Base-by-base conservation (phyloP, 177 flowering plant species). In the Vitis hybrid region DNA sequence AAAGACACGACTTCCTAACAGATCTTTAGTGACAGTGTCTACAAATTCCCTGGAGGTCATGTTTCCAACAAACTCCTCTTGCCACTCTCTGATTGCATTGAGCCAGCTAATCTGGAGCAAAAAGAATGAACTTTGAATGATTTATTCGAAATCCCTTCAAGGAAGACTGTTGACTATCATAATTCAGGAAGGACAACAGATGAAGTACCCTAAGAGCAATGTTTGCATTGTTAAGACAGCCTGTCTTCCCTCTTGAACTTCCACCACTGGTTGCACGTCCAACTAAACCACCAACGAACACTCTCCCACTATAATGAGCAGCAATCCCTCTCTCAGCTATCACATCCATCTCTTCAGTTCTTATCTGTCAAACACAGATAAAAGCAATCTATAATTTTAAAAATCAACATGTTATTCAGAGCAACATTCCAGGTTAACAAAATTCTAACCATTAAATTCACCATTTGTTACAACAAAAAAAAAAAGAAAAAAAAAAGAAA, bases 11-110 rank as follows among this genome's bases (percentile, higher is more conserved):
- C 98, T 95, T 47, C 99, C 98, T 74, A 95, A 78, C 59, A 93
- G 86, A 82, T 95, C 99, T 76, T 90, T 86, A 31, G 94, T 95
- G 71, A 95, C 70, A 38, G 96, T 89, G 60, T 95, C 99, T 6
- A 95, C 99, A 79, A 95, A 95, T 80, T 95, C 99, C 75, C 99
- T 89, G 56, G 99, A 95, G 75, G 86, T 93, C 99, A 95, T 95
- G 78, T 92, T 95, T 74, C 99, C 99, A 64, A 95, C 99, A 82
- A 95, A 95, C 83, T 95, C 99, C 75, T 95, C 99, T 82, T 95
- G 99, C 99, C 99, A 95, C 75, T 95, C 99, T 82, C 97, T 89
- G 20, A 95, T 95, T 59, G 99, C 99, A 81, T 93, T 93, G 17
- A 95, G 92, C 99, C 99, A 95, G 44, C 99, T 88, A 84, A 95